Base-by-base conservation (phyloP, 2,329 filamentous ascomycete genomes). In the Sphaerulina musiva region DNA sequence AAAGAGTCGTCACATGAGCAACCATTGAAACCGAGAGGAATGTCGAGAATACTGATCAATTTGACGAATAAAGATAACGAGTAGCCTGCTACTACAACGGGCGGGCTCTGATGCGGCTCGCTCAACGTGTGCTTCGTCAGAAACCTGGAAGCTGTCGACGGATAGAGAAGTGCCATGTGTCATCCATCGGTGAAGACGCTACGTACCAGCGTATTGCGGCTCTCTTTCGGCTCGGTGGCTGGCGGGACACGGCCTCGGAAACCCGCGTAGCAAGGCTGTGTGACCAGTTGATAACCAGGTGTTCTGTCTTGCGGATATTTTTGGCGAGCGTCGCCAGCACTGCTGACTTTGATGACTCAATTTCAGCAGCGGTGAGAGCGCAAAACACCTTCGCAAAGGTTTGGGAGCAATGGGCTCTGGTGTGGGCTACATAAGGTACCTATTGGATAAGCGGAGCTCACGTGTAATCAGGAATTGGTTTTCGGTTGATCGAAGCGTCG, bases 1-100 rank as follows among this genome's bases (percentile, higher is more conserved):
- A 62, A 46, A 65, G 59, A 63, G 11, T 20, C 34, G 3, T 36
- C 45, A 51, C 42, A 42, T 51, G 48, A 48, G 40, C 8, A 38
- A 41, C 29, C 41, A 32, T 26, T 38, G 31, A 34, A 45, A 45
- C 41, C 14, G 39, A 50, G 26, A 34, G 14, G 41, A 50, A 29
- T 26, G 17, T 42, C 26, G 17, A 26, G 32, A 44, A 42, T 31
- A 29, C 20, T 50, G 17, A 34, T 34, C 14, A 26, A 42, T 42
- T 46, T 54, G 7, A 46, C 50, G 47, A 29, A 20, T 44, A 26
- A 26, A 29, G 31, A 12, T 14, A 11, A 23, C 26, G 11, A 34
- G 32, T 14, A 34, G 44, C 23, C 36, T 31, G 40, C 23, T 42
- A 32, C 11, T 31, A 23, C 45, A 14, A 52, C 42, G 38, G 38